Conservation (phyloP, 768 basidiomycete species). For the Lentinula detonsa region DNA sequence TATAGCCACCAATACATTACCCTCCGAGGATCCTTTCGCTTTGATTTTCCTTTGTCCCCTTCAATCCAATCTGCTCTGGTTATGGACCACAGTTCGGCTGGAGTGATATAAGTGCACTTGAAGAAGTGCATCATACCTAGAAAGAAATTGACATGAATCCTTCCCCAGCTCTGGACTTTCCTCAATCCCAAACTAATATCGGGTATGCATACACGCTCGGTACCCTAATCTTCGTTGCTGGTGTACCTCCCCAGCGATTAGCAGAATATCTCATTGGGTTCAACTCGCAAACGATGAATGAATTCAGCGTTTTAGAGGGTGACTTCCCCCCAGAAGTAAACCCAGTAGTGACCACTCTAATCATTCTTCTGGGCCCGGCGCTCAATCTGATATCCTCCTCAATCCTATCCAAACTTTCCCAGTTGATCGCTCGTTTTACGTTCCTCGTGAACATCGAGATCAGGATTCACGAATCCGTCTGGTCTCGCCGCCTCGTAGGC, state of each 20-base stretch:
- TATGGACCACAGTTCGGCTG: neutral
- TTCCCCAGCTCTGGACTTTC: neutral
- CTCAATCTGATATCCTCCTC: neutral
- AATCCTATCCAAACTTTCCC: neutral
- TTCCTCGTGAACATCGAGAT: neutral
- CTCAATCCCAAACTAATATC: neutral
- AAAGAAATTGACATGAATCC: neutral
- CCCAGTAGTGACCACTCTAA: neutral
- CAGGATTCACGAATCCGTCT: neutral
- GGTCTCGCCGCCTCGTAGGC: neutral
- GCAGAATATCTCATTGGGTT: neutral
- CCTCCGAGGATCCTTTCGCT: neutral
- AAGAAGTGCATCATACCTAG: neutral
- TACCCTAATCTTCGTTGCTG: neutral
- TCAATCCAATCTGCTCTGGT: neutral
- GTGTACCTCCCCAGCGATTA: neutral
- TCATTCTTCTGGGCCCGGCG: neutral
- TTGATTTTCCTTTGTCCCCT: neutral
- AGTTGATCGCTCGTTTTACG: neutral
- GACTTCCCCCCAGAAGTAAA: neutral
- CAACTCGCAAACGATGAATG: neutral
- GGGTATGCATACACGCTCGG: neutral
- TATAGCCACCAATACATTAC: neutral
- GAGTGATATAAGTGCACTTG: neutral
- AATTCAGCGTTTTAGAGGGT: neutral